A percentile compares a stretch with the other conserved stretches of the same genome.
Conservation (phyloP, 169 alveolate species). For the Theileria orientalis region DNA sequence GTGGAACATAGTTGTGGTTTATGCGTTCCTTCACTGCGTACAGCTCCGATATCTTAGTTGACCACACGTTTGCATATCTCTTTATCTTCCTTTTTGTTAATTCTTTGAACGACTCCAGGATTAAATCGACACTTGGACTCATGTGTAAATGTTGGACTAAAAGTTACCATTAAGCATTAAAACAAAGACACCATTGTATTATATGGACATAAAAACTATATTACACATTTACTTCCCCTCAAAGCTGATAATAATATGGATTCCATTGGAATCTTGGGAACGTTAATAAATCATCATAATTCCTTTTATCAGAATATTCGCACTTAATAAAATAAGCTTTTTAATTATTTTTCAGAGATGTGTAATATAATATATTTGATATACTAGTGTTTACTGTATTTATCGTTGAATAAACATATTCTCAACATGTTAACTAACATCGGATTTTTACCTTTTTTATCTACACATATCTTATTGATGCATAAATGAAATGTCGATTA, state of each 20-base stretch:
- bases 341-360: neutral
- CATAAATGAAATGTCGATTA: constrained; percentile 9
- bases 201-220: neutral
- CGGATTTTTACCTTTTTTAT: too few relatives aligned
- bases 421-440: too few relatives aligned
- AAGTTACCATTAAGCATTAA: neutral
- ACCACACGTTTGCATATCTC: constrained; percentile 53
- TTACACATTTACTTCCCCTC: neutral
- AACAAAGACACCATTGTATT: neutral
- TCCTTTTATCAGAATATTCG: too few relatives aligned
- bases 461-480: too few relatives aligned
- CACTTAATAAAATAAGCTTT: too few relatives aligned
- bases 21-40: constrained; percentile 4
- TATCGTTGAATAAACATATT: too few relatives aligned
- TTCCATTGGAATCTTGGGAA: constrained; percentile 22
- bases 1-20: constrained; percentile 8
- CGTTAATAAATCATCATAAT: too few relatives aligned
- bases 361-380: constrained; percentile 4
- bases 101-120: constrained; percentile 41
- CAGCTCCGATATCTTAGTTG: constrained; percentile 17
- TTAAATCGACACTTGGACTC: constrained; percentile 12
- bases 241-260: neutral
- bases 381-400: too few relatives aligned
- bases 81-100: constrained; percentile 55
- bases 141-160: neutral